These are phyloP conservation scores for Lagenaria siceraria DNA, from an alignment of 306 rosid species.

Conservation along the genomic window DNA sequence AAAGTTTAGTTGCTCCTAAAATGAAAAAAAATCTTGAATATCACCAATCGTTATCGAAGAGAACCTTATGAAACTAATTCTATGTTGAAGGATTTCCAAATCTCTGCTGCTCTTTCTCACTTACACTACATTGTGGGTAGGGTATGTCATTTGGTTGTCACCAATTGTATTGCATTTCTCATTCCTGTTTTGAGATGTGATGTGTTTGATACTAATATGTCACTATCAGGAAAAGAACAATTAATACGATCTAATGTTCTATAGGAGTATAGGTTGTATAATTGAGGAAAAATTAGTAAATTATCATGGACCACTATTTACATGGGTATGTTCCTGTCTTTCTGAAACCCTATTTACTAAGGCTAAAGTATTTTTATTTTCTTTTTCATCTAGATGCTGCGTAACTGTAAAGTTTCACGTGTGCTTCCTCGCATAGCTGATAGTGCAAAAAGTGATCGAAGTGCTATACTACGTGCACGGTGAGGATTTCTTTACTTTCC, in stretches of 20 bases:
- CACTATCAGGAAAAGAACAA: background rate
- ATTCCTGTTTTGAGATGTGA: background rate
- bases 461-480: slow-evolving; percentile 93
- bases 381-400: slow-evolving; percentile 56
- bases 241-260: background rate
- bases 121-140: background rate
- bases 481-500: slow-evolving; percentile 16
- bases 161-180: background rate
- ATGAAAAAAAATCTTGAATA: too few species aligned
- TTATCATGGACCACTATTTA: background rate
- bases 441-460: slow-evolving; percentile 89
- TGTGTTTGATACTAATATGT: background rate
- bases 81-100: background rate
- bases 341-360: background rate
- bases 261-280: background rate
- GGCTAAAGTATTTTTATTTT: background rate
- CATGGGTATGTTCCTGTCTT: background rate
- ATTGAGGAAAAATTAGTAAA: background rate
- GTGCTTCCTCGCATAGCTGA: slow-evolving; percentile 85
- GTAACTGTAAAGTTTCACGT: slow-evolving; percentile 88
- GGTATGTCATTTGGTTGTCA: background rate
- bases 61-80: background rate
- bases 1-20: too few species aligned
- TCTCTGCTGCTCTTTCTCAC: background rate
- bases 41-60: background rate